These are phyloP conservation scores for Boletus huronensis DNA, from an alignment of 768 basidiomycete species.

Conservation along the genomic window DNA sequence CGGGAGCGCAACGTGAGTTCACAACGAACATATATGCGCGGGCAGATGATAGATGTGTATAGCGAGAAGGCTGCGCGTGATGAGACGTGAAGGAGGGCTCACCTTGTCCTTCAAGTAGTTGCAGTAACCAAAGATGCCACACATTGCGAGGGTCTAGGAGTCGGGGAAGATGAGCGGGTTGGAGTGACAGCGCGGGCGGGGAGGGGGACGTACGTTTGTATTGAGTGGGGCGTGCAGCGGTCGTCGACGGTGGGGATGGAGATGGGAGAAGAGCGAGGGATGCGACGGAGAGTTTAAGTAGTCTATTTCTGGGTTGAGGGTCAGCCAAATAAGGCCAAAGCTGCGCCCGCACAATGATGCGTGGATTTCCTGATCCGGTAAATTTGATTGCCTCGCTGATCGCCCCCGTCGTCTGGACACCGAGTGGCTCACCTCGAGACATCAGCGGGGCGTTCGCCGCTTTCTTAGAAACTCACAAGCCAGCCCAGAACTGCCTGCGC, in stretches of 20 bases:
- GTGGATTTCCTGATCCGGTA: conserved; percentile 2
- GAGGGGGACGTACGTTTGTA: conserved; percentile 7
- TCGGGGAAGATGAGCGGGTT: too few relatives aligned
- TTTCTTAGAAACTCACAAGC: too few relatives aligned
- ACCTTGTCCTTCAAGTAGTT: conserved; percentile 95
- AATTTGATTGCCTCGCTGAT: conserved; percentile 5
- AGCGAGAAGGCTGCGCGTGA: neutral
- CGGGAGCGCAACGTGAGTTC: neutral
- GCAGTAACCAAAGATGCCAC: conserved; percentile 97
- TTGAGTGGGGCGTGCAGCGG: neutral
- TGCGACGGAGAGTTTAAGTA: conserved; percentile 28
- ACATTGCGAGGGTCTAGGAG: conserved; percentile 48
- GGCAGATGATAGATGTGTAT: neutral
- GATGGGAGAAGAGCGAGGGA: conserved; percentile 21
- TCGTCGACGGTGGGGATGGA: conserved; percentile 16
- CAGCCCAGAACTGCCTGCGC: too few relatives aligned
- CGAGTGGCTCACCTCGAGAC: too few relatives aligned
- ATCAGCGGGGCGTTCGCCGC: too few relatives aligned
- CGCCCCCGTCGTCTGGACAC: conserved; percentile 12
- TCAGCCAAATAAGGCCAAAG: conserved; percentile 32
- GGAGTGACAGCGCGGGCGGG: too few relatives aligned
- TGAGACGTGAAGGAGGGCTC: conserved; percentile 20
- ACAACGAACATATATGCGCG: conserved; percentile 9
- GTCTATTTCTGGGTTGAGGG: conserved; percentile 29
- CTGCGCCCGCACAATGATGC: conserved; percentile 2